phyloP scores from a whole-genome alignment of 441 rosid genomes.

The Adansonia gregorii region DNA sequence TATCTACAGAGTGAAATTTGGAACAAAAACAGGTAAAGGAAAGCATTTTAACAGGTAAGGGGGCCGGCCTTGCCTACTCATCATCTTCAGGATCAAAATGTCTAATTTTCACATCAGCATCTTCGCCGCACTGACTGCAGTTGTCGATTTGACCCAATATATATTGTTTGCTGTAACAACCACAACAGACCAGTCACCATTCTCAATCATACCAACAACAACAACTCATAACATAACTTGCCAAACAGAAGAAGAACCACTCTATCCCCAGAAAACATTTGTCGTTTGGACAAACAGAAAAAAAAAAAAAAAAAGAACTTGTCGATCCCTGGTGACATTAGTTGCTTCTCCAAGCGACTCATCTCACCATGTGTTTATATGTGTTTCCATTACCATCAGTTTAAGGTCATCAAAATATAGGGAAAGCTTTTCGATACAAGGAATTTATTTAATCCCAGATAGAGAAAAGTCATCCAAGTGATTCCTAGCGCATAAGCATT shows the following conservation, averaged over 20 bases:
- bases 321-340: not conserved
- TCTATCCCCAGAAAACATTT: too few species aligned
- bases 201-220: not conserved
- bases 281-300: too few species aligned
- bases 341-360: too few species aligned
- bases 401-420: not conserved
- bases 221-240: not conserved
- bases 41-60: too few species aligned
- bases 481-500: not conserved
- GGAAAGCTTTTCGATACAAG: not conserved
- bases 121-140: conserved; percentile 92
- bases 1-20: not conserved
- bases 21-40: not conserved
- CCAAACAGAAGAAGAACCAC: not conserved
- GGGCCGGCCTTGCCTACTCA: conserved; percentile 22
- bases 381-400: not conserved
- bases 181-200: not conserved
- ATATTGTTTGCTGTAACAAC: conserved; percentile 59
- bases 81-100: conserved; percentile 70
- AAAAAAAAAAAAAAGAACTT: not conserved
- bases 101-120: conserved; percentile 82
- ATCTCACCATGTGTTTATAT: not conserved
- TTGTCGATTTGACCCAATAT: conserved; percentile 75
- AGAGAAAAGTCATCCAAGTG: not conserved
- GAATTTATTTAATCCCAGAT: not conserved